Evolutionary conservation across 495 filamentous ascomycete genomes (phyloP).

Genomic region (Tuber umbilicatum): DNA sequence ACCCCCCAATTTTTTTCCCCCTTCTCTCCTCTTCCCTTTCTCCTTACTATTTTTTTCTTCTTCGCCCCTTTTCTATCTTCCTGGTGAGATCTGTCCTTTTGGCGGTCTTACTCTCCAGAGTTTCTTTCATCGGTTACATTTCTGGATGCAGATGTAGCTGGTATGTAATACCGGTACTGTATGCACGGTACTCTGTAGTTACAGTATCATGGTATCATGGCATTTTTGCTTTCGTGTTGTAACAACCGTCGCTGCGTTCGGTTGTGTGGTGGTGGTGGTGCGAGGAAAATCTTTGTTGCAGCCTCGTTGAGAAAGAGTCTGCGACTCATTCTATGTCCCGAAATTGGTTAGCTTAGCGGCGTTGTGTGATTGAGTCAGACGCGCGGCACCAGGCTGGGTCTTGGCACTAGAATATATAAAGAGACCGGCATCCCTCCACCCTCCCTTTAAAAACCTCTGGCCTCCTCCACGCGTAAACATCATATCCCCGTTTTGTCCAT

Average conservation of each 20-base stretch:
- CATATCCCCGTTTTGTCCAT: constrained; percentile 36
- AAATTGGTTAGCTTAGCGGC: constrained; percentile 37
- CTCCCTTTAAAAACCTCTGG: constrained; percentile 41
- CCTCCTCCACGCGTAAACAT: constrained; percentile 38
- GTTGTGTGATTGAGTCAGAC: constrained; percentile 38
- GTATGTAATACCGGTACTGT: neutral
- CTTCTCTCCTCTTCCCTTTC: neutral
- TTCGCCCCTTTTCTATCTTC: neutral
- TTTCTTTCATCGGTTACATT: constrained; percentile 19
- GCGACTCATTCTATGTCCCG: constrained; percentile 37
- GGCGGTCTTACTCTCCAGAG: constrained; percentile 9
- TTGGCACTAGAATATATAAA: constrained; percentile 35
- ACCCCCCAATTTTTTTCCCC: neutral
- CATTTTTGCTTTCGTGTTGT: constrained; percentile 34
- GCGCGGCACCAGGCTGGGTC: constrained; percentile 33
- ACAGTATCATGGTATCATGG: constrained; percentile 7
- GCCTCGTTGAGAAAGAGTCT: constrained; percentile 38
- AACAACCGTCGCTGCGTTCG: constrained; percentile 26
- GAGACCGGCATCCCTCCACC: constrained; percentile 36
- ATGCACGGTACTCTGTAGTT: constrained; percentile 15
- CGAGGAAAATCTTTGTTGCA: constrained; percentile 38
- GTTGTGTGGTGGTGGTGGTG: constrained; percentile 37
- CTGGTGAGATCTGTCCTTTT: neutral
- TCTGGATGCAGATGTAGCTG: neutral
- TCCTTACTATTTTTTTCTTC: neutral